phyloP scores from a whole-genome alignment of 495 filamentous ascomycete genomes.

The Amorphotheca resinae region DNA sequence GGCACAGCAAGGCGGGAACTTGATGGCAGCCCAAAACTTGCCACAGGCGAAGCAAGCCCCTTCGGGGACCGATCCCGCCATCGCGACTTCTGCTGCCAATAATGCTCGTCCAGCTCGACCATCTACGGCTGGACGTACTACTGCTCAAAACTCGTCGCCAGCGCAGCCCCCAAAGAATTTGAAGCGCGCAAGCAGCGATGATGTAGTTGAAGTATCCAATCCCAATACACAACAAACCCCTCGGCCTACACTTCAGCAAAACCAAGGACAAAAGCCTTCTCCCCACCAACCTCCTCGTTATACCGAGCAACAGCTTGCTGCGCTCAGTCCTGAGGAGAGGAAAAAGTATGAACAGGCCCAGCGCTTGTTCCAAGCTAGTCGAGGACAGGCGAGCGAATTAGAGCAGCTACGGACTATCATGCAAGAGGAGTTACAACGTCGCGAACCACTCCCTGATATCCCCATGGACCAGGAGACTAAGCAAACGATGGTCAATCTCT shows the following conservation, averaged over 20 bases:
- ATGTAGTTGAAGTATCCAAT: conserved; percentile 42
- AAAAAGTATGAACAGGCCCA: conserved; percentile 20
- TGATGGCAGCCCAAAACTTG: conserved; percentile 1
- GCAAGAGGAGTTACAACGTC: conserved; percentile 15
- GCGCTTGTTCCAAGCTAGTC: conserved; percentile 4
- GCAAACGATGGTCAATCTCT: conserved; percentile 23
- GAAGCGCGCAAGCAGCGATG: conserved; percentile 45
- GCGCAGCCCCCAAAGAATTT: conserved; percentile 24
- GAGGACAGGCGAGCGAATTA: background rate
- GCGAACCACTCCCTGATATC: conserved; percentile 24
- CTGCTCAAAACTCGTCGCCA: conserved; percentile 19
- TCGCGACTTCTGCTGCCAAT: conserved; percentile 3
- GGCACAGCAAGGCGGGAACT: background rate
- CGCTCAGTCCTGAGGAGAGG: conserved; percentile 31
- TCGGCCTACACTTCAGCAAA: conserved; percentile 9
- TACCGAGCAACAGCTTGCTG: conserved; percentile 39
- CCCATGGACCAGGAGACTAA: conserved; percentile 28
- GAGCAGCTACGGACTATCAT: conserved; percentile 12
- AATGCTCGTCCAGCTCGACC: conserved; percentile 9
- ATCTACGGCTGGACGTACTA: conserved; percentile 1
- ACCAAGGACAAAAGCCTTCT: conserved; percentile 17
- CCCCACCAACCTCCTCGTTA: conserved; percentile 23
- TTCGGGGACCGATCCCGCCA: conserved; percentile 1
- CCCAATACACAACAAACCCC: conserved; percentile 27
- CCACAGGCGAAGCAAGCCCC: conserved; percentile 9